Base-by-base conservation (phyloP, 2,329 filamentous ascomycete species). In the Verticillium albo-atrum region DNA sequence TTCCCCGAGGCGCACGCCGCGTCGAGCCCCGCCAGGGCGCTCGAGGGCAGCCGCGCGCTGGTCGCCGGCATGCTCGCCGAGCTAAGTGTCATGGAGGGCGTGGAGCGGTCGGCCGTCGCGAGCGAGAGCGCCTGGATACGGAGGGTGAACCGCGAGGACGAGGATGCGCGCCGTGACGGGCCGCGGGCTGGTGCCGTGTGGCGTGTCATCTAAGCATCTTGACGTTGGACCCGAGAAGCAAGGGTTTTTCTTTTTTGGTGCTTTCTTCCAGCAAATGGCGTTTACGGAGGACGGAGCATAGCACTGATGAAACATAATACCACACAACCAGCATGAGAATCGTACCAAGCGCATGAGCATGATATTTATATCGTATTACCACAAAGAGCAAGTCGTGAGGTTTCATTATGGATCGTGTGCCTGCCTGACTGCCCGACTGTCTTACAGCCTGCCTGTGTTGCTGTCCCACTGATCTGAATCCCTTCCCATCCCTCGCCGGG, bases 11-110 rank as follows among this genome's bases (percentile, higher is more conserved):
- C 62, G 10, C 63, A 61, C 12, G 60, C 55, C 56, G 56, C 65
- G 61, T 72, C 72, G 17, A 82, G 77, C 60, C 67, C 88, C 58
- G 73, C 67, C 25, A 70, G 74, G 28, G 77, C 86, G 64, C 68
- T 89, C 42, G 71, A 69, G 6, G 78, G 75, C 2, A 83, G 79
- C 58, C 70, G 75, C 25, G 67, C 66, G 17, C 70, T 89, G 52
- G 77, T 88, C 14, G 68, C 74, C 54, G 83, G 80, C 35, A 89
- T 89, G 86, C 70, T 87, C 52, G 75, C 74, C n/a, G 87, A 89
- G 74, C 72, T 90, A 62, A 71, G 71, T n/a, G 61, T 81, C 61
- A 89, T 90, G 87, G 78, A 78, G 58, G 77, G 80, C 66, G 82
- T 90, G 59, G 85, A 88, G 72, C 74, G 73, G 54, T 84, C 85